Percentiles rank a stretch among this genome's conserved stretches.
Conservation (phyloP, 768 basidiomycete genomes). For the Kwoniella heveanensis region DNA sequence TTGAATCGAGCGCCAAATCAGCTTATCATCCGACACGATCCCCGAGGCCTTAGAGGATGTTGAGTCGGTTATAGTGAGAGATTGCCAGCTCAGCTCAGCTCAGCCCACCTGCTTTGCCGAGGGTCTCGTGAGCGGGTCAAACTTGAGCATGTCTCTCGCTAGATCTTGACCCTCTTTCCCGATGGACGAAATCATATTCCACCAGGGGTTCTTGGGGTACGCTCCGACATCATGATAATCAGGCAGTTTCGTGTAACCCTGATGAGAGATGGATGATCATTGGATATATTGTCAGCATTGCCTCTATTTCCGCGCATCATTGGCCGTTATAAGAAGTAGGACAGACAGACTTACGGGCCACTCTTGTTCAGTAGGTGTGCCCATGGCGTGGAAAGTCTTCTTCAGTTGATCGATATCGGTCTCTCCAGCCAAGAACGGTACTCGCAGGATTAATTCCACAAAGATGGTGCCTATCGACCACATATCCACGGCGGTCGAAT, state of each 20-base stretch:
- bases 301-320: too few relatives aligned
- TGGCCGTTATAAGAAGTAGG: too few relatives aligned
- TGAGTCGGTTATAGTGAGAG: too few relatives aligned
- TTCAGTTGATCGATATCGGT: slow-evolving; percentile 96
- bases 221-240: slow-evolving; percentile 85
- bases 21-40: too few relatives aligned
- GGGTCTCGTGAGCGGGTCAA: slow-evolving; percentile 82
- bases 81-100: not conserved
- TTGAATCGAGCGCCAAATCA: not conserved
- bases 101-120: slow-evolving; percentile 71
- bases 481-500: slow-evolving; percentile 87
- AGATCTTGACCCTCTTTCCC: slow-evolving; percentile 82
- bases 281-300: too few relatives aligned
- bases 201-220: slow-evolving; percentile 77
- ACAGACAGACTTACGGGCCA: slow-evolving; percentile 85
- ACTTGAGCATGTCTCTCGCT: slow-evolving; percentile 74
- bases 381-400: slow-evolving; percentile 88
- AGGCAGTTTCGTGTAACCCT: slow-evolving; percentile 89
- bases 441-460: slow-evolving; percentile 93
- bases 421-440: slow-evolving; percentile 92
- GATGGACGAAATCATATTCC: slow-evolving; percentile 88
- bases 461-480: slow-evolving; percentile 99
- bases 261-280: too few relatives aligned
- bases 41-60: too few relatives aligned
- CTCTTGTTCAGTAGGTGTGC: slow-evolving; percentile 93